Evolutionary conservation across 306 rosid genomes (phyloP).

Genomic region (Ormosia emarginata): DNA sequence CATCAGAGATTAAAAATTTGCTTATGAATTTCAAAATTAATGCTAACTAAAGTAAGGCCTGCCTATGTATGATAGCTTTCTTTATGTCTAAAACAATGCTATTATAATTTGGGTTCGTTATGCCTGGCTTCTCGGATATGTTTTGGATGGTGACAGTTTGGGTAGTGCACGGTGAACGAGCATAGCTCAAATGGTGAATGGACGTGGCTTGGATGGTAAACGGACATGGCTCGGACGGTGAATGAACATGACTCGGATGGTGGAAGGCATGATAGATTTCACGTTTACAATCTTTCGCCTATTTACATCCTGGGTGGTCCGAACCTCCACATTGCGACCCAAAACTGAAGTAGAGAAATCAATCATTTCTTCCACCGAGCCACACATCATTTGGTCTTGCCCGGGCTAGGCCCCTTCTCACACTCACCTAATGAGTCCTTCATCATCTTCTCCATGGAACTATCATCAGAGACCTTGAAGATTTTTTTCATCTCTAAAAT

Average conservation of each 20-base stretch:
- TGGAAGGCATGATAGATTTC: too few relatives aligned
- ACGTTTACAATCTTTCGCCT: slow-evolving; percentile 44
- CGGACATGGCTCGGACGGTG: too few relatives aligned
- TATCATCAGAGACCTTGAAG: slow-evolving; percentile 72
- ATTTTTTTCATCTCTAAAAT: slow-evolving; percentile 49
- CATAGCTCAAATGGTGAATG: too few relatives aligned
- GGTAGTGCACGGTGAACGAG: too few relatives aligned
- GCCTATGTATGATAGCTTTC: neutral
- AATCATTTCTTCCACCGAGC: slow-evolving; percentile 85
- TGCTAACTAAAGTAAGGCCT: neutral
- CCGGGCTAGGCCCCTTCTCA: slow-evolving; percentile 66
- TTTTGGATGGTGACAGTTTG: too few relatives aligned
- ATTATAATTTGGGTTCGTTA: neutral
- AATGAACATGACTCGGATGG: too few relatives aligned
- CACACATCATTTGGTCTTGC: slow-evolving; percentile 90
- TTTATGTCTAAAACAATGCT: neutral
- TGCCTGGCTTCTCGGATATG: too few relatives aligned
- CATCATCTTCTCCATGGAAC: slow-evolving; percentile 77
- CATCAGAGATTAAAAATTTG: neutral
- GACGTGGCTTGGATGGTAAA: too few relatives aligned
- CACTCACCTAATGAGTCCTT: slow-evolving; percentile 59
- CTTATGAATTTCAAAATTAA: neutral
- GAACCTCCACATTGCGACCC: slow-evolving; percentile 76
- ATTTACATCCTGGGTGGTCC: slow-evolving; percentile 50
- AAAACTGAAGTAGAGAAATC: slow-evolving; percentile 79